Conservation (phyloP, 192 early-diverging fungal species). For the Rhizophlyctis rosea region DNA sequence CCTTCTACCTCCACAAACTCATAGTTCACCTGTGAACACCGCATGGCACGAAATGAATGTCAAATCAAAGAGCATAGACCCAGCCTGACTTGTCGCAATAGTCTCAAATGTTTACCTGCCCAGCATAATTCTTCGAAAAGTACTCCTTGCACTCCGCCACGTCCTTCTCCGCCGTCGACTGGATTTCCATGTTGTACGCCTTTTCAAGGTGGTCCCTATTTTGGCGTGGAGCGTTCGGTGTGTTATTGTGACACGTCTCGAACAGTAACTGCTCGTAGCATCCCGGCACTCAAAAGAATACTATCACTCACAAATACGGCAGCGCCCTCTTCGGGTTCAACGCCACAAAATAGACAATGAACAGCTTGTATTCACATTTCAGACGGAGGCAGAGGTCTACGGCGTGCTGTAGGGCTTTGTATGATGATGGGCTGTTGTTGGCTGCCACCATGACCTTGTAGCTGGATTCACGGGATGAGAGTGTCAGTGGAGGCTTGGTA, state of each 20-base stretch:
- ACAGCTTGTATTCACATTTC: conserved; percentile 7
- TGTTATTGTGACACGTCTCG: background rate
- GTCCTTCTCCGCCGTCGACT: conserved; percentile 16
- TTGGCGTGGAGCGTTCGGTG: background rate
- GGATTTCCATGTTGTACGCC: conserved; percentile 35
- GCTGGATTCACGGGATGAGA: too few species aligned
- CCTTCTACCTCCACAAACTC: conserved; percentile 31
- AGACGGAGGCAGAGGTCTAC: conserved; percentile 11
- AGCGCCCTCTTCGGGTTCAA: conserved; percentile 26
- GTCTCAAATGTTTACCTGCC: conserved; percentile 7
- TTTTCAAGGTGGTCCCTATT: conserved; percentile 32
- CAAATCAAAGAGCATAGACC: too few species aligned
- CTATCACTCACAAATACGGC: conserved; percentile 27
- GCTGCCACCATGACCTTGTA: conserved; percentile 28
- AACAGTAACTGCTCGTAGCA: background rate
- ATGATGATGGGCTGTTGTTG: conserved; percentile 20
- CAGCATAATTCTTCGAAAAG: conserved; percentile 5
- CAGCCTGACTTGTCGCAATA: too few species aligned
- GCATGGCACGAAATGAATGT: too few species aligned
- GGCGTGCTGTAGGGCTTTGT: conserved; percentile 18
- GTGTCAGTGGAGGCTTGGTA: too few species aligned
- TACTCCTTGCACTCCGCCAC: conserved; percentile 23
- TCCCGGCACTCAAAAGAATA: background rate
- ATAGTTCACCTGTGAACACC: conserved; percentile 22
- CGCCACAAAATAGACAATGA: conserved; percentile 23